A percentile compares a stretch with the other conserved stretches of the same genome.
These are phyloP conservation scores for Groenewaldozyma sp. DNA, from an alignment of 1,139 yeast species.

Conservation along the genomic window DNA sequence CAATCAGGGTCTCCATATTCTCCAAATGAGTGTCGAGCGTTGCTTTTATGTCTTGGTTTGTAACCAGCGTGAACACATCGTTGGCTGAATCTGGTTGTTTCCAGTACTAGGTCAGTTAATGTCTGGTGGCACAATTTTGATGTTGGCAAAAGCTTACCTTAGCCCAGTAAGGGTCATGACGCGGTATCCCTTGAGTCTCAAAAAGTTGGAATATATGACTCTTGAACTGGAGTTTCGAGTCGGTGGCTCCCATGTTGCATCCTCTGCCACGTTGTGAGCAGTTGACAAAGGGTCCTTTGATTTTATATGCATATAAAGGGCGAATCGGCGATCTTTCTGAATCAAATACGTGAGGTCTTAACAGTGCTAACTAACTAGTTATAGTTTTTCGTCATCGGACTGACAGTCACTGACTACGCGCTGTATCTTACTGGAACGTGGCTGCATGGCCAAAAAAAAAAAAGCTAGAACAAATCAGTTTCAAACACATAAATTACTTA, in stretches of 20 bases:
- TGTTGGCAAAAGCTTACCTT: slow-evolving; percentile 25
- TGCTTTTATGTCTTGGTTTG: slow-evolving; percentile 48
- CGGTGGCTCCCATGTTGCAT: slow-evolving; percentile 55
- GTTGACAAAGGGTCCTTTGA: no score
- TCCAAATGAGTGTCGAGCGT: slow-evolving; percentile 50
- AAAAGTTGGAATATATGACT: slow-evolving; percentile 56
- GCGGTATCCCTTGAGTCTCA: slow-evolving; percentile 40
- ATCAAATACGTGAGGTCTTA: no score
- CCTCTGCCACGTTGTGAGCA: no score
- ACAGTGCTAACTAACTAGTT: no score
- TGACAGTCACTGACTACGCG: no score
- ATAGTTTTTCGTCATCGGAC: no score
- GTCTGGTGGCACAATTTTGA: not conserved
- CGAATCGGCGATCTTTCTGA: no score
- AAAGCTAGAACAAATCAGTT: no score
- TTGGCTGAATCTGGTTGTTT: slow-evolving; percentile 35
- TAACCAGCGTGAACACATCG: slow-evolving; percentile 50
- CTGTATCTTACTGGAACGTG: no score
- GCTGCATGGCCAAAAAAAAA: no score
- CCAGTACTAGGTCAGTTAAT: slow-evolving; percentile 31
- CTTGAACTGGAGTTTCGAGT: slow-evolving; percentile 53
- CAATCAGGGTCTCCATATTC: slow-evolving; percentile 48
- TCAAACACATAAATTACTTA: no score
- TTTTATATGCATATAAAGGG: no score
- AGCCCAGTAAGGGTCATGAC: slow-evolving; percentile 47